These are phyloP conservation scores for Neonectria ditissima DNA, from an alignment of 2,329 filamentous ascomycete species.

Conservation along the genomic window DNA sequence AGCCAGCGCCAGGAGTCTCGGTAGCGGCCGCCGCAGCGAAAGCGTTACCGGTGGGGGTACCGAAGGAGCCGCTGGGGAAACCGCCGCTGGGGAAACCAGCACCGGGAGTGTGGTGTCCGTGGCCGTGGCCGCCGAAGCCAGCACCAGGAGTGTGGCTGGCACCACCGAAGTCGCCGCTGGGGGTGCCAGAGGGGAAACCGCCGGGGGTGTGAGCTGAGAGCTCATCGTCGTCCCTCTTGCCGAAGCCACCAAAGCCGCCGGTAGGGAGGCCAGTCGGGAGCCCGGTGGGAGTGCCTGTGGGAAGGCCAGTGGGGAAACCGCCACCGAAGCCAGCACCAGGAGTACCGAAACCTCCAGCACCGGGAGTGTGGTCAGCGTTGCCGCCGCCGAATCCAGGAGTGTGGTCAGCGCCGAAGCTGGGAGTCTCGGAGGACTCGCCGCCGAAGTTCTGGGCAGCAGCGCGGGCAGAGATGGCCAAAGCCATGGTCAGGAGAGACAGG, in stretches of 20 bases:
- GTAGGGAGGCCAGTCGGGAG: constrained; percentile 1
- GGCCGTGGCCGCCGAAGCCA: background rate
- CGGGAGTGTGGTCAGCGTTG: constrained; percentile 5
- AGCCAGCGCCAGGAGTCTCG: constrained; percentile 3
- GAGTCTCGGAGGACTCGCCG: constrained; percentile 2
- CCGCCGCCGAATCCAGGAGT: background rate
- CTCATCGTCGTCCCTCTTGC: constrained; percentile 12
- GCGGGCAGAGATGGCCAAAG: constrained; percentile 42
- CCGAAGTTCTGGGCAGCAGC: constrained; percentile 34
- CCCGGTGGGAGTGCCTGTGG: constrained; percentile 1
- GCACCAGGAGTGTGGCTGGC: constrained; percentile 1
- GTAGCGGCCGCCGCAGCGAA: constrained; percentile 3
- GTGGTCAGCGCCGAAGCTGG: constrained; percentile 23
- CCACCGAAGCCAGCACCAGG: constrained; percentile 6
- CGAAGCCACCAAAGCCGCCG: constrained; percentile 4
- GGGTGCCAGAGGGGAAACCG: constrained; percentile 6
- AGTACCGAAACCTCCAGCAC: background rate
- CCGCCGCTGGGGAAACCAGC: background rate
- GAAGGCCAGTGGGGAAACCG: constrained; percentile 15
- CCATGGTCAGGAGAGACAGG: constrained; percentile 42
- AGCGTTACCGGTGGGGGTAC: constrained; percentile 10
- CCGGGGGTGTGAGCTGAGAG: background rate
- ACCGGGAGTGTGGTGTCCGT: constrained; percentile 8
- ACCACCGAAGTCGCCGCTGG: constrained; percentile 14
- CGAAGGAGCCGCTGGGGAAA: background rate